phyloP scores from a whole-genome alignment of 2,329 filamentous ascomycete species.

The Parafenestella ontariensis region DNA sequence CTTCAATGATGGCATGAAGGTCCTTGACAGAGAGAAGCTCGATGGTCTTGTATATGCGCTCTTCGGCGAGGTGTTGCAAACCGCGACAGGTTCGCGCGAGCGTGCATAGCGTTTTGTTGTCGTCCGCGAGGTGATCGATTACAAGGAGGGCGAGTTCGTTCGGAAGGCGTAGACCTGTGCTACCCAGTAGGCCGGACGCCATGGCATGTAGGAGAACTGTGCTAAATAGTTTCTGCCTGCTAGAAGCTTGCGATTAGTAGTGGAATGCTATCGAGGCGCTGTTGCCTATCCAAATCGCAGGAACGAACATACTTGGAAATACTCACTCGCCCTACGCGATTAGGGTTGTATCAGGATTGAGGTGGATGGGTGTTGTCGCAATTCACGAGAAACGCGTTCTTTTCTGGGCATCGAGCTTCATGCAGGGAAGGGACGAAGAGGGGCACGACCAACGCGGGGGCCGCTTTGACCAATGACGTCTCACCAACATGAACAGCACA shows the following conservation, averaged over 20 bases:
- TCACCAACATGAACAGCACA: background rate
- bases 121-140: conserved; percentile 33
- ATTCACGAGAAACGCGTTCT: background rate
- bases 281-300: background rate
- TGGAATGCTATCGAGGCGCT: background rate
- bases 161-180: conserved; percentile 25
- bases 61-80: conserved; percentile 41
- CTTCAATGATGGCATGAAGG: conserved; percentile 33
- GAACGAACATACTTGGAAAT: background rate
- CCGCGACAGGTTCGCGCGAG: conserved; percentile 40
- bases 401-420: background rate
- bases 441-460: background rate
- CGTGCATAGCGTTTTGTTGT: conserved; percentile 29
- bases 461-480: conserved; percentile 1
- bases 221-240: background rate
- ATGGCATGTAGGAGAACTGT: conserved; percentile 7
- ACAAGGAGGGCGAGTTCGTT: conserved; percentile 40
- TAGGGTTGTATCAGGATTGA: background rate
- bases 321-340: too few species aligned
- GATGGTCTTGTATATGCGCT: conserved; percentile 42
- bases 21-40: conserved; percentile 34
- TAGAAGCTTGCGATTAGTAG: background rate
- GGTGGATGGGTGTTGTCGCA: background rate
- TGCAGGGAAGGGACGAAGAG: background rate
- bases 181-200: conserved; percentile 22